A percentile compares a stretch with the other conserved stretches of the same genome.
Evolutionary conservation across 1,284 basidiomycete species (phyloP).

Genomic region (Cystobasidiaceae sp.): DNA sequence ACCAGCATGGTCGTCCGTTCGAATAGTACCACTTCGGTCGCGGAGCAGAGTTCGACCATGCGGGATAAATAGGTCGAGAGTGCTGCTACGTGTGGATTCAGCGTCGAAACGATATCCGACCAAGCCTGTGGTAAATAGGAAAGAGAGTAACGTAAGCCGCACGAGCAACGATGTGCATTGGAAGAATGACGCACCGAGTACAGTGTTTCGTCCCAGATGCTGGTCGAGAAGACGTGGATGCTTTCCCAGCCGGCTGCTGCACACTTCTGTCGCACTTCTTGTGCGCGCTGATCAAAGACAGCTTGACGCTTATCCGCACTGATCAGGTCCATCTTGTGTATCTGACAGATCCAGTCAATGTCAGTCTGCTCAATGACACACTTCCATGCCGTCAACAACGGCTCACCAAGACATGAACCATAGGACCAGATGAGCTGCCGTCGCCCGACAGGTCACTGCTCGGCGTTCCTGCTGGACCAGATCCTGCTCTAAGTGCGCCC

Average conservation of each 20-base stretch:
- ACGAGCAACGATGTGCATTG: neutral
- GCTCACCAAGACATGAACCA: constrained; percentile 59
- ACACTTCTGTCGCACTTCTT: constrained; percentile 43
- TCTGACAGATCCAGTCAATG: no score
- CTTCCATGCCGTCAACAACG: neutral
- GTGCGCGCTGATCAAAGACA: constrained; percentile 61
- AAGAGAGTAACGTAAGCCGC: neutral
- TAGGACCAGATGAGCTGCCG: constrained; percentile 31
- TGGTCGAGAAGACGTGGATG: constrained; percentile 66
- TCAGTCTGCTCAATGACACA: no score
- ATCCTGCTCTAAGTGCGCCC: constrained; percentile 56
- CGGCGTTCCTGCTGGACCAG: constrained; percentile 13
- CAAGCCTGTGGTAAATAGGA: constrained; percentile 63
- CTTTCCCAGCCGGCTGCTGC: constrained; percentile 39
- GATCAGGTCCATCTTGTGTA: constrained; percentile 90
- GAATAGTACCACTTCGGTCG: constrained; percentile 90
- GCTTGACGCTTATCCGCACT: constrained; percentile 56
- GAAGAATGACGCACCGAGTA: constrained; percentile 65
- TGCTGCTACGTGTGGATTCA: constrained; percentile 89
- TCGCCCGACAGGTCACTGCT: constrained; percentile 2
- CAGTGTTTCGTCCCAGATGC: constrained; percentile 94
- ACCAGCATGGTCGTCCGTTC: constrained; percentile 97
- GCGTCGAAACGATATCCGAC: constrained; percentile 93
- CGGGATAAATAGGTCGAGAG: constrained; percentile 79
- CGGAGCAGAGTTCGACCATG: constrained; percentile 76